Base-by-base conservation (phyloP, 1,139 yeast species). In the Hansenula anomala region DNA sequence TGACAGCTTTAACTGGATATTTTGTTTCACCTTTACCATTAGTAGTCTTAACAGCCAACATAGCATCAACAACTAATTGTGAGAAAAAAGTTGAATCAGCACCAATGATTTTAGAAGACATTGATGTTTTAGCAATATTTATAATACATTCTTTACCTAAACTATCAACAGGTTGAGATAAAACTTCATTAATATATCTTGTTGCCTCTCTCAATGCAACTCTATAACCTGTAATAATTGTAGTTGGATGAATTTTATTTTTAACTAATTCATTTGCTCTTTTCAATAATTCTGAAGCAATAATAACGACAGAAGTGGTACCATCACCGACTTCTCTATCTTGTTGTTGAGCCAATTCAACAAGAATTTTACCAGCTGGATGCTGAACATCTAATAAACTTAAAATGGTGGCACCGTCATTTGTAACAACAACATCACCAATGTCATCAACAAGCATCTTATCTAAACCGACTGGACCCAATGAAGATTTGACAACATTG, bases 311-410 rank as follows among this genome's bases (percentile, higher is more conserved):
- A n/a, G 95, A 84, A 1, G 95, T 85, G 35, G 95, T 86, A 54
- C 99, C 99, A 60, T 94, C 99, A 42, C 99, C 99, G 42, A 94
- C 96, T 66, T 94, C 98, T 58, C 96, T 79, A 62, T 94, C 99
- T 67, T 94, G 99, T 62, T 94, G 98, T 62, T 92, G 97, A 4
- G 98, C 99, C 58, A 94, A 75, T 59, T 94, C 98, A 36, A 94
- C 98, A 46, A 94, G 71, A 51, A 94, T 92, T 66, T 88, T 89
- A 18, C 98, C 98, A 0, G 98, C 98, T 27, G 99, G 99, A 61
- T 94, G 99, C 64, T 94, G 97, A 39, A 94, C 97, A 60, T 94
- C 98, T 49, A 94, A 72, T 44, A 94, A 67, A 11, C 92, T 75
- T 48, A 94, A 71, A 51, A 94, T 94, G 9, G 98, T 94, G 41